phyloP scores from a whole-genome alignment of 2,329 filamentous ascomycete genomes.

The Xenoacremonium recifei region DNA sequence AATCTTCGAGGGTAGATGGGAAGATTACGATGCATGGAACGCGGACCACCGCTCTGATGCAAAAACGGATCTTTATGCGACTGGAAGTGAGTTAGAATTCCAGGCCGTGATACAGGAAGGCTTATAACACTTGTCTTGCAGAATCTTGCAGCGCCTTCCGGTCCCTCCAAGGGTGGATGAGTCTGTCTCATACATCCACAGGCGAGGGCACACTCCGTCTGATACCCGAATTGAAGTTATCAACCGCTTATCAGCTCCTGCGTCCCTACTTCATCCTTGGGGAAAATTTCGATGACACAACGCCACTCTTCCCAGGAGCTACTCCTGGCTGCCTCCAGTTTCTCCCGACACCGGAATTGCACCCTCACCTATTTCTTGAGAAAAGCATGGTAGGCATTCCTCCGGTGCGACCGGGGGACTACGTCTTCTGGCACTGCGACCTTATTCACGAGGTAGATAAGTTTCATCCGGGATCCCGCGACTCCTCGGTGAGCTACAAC shows the following conservation, averaged over 20 bases:
- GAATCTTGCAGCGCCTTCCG: slow-evolving; percentile 78
- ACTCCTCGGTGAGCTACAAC: slow-evolving; percentile 77
- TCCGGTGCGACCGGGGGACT: slow-evolving; percentile 64
- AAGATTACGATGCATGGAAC: slow-evolving; percentile 76
- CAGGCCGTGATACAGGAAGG: too few species aligned
- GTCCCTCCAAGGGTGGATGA: slow-evolving; percentile 82
- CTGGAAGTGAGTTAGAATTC: slow-evolving; percentile 50
- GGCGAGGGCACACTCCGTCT: slow-evolving; percentile 74
- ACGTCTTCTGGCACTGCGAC: slow-evolving; percentile 77
- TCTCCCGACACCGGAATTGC: slow-evolving; percentile 53
- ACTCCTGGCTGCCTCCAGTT: slow-evolving; percentile 64
- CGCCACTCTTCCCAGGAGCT: slow-evolving; percentile 64
- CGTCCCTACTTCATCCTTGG: slow-evolving; percentile 71
- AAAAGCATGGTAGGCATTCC: slow-evolving; percentile 65
- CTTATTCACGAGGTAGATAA: slow-evolving; percentile 75
- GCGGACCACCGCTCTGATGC: slow-evolving; percentile 62
- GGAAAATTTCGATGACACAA: slow-evolving; percentile 19
- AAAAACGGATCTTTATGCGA: slow-evolving; percentile 63
- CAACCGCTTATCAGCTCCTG: slow-evolving; percentile 73
- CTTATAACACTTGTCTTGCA: too few species aligned
- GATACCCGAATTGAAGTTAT: slow-evolving; percentile 68
- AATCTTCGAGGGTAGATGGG: slow-evolving; percentile 72
- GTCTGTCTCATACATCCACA: slow-evolving; percentile 65
- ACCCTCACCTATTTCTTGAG: slow-evolving; percentile 64
- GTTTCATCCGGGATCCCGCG: slow-evolving; percentile 62